Evolutionary conservation across 106 monocot genomes (phyloP), one percentile per base, ranked within the genome.

Genomic region (Dioscorea zingiberensis): DNA sequence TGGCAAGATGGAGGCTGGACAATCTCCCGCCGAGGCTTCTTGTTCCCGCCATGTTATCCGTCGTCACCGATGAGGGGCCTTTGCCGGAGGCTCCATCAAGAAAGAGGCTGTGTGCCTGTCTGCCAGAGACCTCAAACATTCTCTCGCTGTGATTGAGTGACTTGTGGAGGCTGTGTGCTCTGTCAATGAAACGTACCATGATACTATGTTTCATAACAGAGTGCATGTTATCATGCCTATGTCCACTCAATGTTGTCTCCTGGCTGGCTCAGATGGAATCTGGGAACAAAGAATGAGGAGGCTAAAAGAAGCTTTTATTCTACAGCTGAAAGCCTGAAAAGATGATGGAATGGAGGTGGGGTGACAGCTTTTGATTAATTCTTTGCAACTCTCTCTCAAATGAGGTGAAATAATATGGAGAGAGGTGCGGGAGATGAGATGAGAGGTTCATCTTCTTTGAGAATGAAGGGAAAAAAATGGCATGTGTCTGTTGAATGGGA

Each of bases 81-180:
- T 11, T 55, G 2, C 62, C 49, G 28, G 23, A 26, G 3, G 11
- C 25, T 13, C n/a, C 59, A 10, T 75, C 74, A 7, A 74, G 25
- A 4, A 73, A 49, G 72, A 73, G 27, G 68, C 76, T 79, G 22
- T 73, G 68, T 3, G 76, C 64, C 60, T 76, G 75, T 38, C 84
- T 58, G 19, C 28, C 62, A 14, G 68, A 38, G 27, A 70, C n/a
- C 25, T 63, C 62, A 8, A 49, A 14, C 74, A 71, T 73, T 24
- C 13, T 38, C 60, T 24, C 15, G 12, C 21, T 62, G 19, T 1
- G 30, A 7, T 68, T 64, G 62, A 59, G 24, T 25, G 45, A 23
- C 68, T 68, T 75, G 22, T 66, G 71, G 22, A 75, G 57, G 60
- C 71, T 83, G 28, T 74, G 71, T 24, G 71, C 63, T 13, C 64